phyloP scores from a whole-genome alignment of 371 early-diverging fungal genomes.

The Circinella umbellata region DNA sequence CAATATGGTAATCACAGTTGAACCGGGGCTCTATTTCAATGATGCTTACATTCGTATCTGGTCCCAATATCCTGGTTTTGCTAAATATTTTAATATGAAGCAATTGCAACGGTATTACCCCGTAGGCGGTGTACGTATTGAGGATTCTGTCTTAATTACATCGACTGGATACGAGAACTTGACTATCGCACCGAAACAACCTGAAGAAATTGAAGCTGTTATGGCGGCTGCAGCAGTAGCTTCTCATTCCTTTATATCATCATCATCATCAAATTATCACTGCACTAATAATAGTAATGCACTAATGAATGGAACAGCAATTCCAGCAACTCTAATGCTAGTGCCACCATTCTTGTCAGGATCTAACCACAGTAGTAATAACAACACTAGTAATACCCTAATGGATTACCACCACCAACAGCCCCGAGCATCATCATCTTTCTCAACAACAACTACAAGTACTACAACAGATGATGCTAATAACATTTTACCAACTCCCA shows the following conservation, averaged over 20 bases:
- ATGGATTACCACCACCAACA: not conserved
- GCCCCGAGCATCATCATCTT: too few relatives aligned
- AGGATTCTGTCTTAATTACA: slow-evolving; percentile 85
- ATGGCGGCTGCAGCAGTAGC: slow-evolving; percentile 22
- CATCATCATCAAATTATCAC: not conserved
- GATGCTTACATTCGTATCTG: slow-evolving; percentile 53
- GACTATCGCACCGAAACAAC: slow-evolving; percentile 71
- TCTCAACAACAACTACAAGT: too few relatives aligned
- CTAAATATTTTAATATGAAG: slow-evolving; percentile 70
- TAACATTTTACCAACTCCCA: not conserved
- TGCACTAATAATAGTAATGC: not conserved
- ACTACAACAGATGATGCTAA: not conserved
- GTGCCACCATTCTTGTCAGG: not conserved
- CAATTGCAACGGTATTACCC: slow-evolving; percentile 61
- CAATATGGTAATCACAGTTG: slow-evolving; percentile 91
- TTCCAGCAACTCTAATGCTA: too few relatives aligned
- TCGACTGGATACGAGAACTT: slow-evolving; percentile 73
- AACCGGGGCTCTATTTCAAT: slow-evolving; percentile 85
- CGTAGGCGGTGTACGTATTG: slow-evolving; percentile 93
- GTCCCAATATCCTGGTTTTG: slow-evolving; percentile 54
- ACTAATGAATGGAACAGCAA: not conserved
- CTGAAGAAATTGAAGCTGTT: slow-evolving; percentile 70
- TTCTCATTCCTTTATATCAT: not conserved
- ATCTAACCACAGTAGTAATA: not conserved
- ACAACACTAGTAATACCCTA: not conserved